Evolutionary conservation across 2,329 filamentous ascomycete genomes (phyloP), one percentile per base, ranked within the genome.

Genomic region (Venturia effusa): DNA sequence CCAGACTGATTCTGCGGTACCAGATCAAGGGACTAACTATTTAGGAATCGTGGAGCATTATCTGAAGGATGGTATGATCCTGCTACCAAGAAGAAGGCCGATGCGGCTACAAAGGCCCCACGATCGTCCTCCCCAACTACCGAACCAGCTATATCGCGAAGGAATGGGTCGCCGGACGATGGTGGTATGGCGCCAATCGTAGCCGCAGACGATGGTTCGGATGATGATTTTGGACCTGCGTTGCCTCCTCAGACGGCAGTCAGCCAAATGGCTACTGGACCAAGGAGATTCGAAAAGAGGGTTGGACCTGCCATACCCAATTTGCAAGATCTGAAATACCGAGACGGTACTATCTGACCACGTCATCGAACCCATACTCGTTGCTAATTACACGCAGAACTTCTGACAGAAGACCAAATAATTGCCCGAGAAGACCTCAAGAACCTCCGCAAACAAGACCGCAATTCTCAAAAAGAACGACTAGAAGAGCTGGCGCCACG

Each of bases 1-100:
- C 7, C 51, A 19, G n/a, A 30, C 51, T 57, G 51, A 34, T 57
- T 34, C 51, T 57, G n/a, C 27, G 19, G 51, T 30, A 57, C 41
- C 19, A 60, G 22, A 10, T n/a, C 37, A 48, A 27, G 61, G 69
- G 67, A 68, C 80, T 85, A 74, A 85, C 78, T 74, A 74, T 68
- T 70, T 73, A 88, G 86, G 86, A 99, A 99, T 78, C 84, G 85
- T 70, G 88, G 87, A 71, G 90, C 93, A 76, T 80, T 97, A 67
- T 88, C 89, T 4, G 88, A 93, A 74, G 90, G 90, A 59, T 99
- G 93, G 93, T 99, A 97, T 75, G 90, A 95, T 71, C 89, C 92
- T 8, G 83, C 83, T 65, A 89, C 86, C 67, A 84, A 90, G 66
- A 74, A 80, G 67, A 81, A 77, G 64, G 82, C 81, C 22, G 76